Conservation (phyloP, 768 basidiomycete species). For the Tricholomella constricta region DNA sequence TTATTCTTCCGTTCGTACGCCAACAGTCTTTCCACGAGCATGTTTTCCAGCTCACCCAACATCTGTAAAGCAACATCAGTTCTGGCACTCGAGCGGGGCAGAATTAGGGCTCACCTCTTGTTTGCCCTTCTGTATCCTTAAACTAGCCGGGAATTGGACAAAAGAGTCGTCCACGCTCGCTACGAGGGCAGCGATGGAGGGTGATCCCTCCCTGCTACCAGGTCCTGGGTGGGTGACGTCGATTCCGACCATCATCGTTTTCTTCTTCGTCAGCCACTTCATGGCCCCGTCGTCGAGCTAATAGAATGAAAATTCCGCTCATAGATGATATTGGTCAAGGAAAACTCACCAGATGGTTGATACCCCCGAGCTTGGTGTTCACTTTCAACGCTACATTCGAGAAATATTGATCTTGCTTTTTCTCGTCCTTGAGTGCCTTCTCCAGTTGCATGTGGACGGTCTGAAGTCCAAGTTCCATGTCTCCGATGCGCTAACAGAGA, state of each 20-base stretch:
- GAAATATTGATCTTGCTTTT: slow-evolving; percentile 76
- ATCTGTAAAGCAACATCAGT: slow-evolving; percentile 50
- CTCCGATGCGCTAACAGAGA: slow-evolving; percentile 56
- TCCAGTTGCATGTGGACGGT: slow-evolving; percentile 71
- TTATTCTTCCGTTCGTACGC: slow-evolving; percentile 57
- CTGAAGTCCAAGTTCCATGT: slow-evolving; percentile 71
- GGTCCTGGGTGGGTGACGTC: slow-evolving; percentile 84
- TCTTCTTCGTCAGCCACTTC: slow-evolving; percentile 63
- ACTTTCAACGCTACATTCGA: slow-evolving; percentile 82
- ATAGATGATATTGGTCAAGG: slow-evolving; percentile 2
- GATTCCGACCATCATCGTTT: slow-evolving; percentile 84
- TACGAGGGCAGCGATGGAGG: slow-evolving; percentile 83
- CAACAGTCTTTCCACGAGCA: slow-evolving; percentile 72
- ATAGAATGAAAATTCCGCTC: neutral
- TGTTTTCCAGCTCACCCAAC: slow-evolving; percentile 61
- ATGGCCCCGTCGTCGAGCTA: slow-evolving; percentile 57
- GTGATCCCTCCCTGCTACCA: slow-evolving; percentile 65
- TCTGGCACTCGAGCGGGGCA: neutral
- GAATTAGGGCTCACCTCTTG: slow-evolving; percentile 36
- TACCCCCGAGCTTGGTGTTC: slow-evolving; percentile 81
- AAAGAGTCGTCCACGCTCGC: slow-evolving; percentile 71
- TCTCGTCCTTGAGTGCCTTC: slow-evolving; percentile 57
- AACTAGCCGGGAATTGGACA: slow-evolving; percentile 76
- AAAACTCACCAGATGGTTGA: slow-evolving; percentile 61
- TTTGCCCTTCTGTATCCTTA: slow-evolving; percentile 64